phyloP scores from a whole-genome alignment of 345 rosid species.

The Salix arbutifolia region DNA sequence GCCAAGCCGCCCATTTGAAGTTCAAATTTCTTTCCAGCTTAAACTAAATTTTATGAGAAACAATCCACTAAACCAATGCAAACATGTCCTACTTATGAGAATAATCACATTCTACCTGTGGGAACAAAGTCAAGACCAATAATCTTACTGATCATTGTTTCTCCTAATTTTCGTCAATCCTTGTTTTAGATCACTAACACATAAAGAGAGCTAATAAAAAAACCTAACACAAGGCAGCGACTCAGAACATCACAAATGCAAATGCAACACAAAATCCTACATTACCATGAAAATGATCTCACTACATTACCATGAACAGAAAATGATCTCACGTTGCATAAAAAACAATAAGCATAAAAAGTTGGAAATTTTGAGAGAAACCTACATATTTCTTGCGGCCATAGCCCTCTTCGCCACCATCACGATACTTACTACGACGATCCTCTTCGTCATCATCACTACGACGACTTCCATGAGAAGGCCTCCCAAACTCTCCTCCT shows the following conservation, averaged over 20 bases:
- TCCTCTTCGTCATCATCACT: constrained; percentile 42
- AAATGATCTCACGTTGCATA: not conserved
- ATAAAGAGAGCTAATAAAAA: not conserved
- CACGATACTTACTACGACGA: constrained; percentile 30
- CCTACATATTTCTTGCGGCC: constrained; percentile 91
- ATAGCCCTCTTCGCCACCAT: constrained; percentile 54
- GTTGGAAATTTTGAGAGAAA: not conserved
- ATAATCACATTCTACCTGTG: not conserved
- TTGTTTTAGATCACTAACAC: not conserved
- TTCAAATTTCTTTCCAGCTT: not conserved
- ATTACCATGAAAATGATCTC: not conserved
- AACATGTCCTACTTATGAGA: not conserved
- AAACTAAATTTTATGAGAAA: not conserved
- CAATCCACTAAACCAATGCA: not conserved
- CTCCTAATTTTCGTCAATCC: not conserved
- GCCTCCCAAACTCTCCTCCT: constrained; percentile 37
- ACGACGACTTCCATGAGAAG: constrained; percentile 40
- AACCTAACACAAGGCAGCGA: not conserved
- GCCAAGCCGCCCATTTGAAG: too few species aligned
- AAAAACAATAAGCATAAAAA: not conserved
- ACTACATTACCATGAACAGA: not conserved
- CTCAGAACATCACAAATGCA: not conserved
- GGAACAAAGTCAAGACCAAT: not conserved
- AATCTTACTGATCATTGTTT: not conserved
- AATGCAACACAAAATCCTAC: not conserved